These are phyloP conservation scores for Lonicera japonica DNA, from an alignment of 129 eudicot species.

Conservation along the genomic window DNA sequence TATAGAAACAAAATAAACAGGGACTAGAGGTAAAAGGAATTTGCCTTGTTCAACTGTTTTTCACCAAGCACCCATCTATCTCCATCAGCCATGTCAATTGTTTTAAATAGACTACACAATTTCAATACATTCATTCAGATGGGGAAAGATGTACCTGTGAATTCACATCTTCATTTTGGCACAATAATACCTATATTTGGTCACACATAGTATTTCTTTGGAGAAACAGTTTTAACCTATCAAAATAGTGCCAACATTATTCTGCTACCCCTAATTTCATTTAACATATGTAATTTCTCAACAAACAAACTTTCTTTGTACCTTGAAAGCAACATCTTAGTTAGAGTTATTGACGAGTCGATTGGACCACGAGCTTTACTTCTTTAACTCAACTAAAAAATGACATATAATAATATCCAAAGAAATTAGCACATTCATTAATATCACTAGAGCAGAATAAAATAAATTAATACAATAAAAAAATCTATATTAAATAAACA, in stretches of 20 bases:
- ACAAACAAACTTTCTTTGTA: not conserved
- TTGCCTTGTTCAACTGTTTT: not conserved
- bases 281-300: not conserved
- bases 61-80: not conserved
- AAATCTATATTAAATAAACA: too few relatives aligned
- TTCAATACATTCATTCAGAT: too few relatives aligned
- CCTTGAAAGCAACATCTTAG: constrained; percentile 55
- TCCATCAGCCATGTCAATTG: too few relatives aligned
- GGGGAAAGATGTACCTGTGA: too few relatives aligned
- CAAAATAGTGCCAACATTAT: not conserved
- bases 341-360: constrained; percentile 45
- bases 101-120: too few relatives aligned
- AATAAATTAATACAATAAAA: too few relatives aligned
- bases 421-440: too few relatives aligned
- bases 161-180: constrained; percentile 24
- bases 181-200: constrained; percentile 27
- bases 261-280: not conserved
- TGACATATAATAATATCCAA: too few relatives aligned
- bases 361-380: constrained; percentile 49
- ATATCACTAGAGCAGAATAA: too few relatives aligned
- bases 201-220: constrained; percentile 35
- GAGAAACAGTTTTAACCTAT: constrained; percentile 39
- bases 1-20: too few relatives aligned
- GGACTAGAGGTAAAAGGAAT: too few relatives aligned
- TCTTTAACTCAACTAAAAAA: constrained; percentile 48